These are phyloP conservation scores for Monosporozyma servazzii DNA, from an alignment of 805 yeast species.

Conservation along the genomic window DNA sequence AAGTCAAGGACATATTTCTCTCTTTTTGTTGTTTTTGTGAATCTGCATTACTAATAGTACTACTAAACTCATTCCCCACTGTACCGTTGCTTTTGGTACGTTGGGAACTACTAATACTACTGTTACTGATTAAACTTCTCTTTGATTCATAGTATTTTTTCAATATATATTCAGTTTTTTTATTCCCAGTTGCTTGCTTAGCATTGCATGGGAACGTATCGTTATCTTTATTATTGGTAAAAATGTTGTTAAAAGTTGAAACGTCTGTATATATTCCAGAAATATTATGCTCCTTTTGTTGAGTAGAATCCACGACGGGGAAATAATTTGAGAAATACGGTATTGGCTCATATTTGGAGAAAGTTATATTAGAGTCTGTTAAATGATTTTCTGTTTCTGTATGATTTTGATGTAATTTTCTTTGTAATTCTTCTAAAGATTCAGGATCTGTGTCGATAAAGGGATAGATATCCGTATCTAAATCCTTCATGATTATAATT, in stretches of 20 bases:
- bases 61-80: not conserved
- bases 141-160: conserved; percentile 1
- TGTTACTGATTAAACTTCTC: not conserved
- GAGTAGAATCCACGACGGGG: not conserved
- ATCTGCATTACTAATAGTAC: not conserved
- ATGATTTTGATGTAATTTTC: not conserved
- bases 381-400: not conserved
- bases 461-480: not conserved
- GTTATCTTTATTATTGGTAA: not conserved
- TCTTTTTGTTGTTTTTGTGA: conserved; percentile 3
- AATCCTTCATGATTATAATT: not conserved
- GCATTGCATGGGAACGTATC: not conserved
- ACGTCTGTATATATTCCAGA: not conserved
- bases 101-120: not conserved
- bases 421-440: not conserved
- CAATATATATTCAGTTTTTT: not conserved
- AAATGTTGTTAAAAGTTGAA: not conserved
- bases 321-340: conserved; percentile 2
- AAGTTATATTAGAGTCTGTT: not conserved
- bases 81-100: not conserved
- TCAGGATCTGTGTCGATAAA: not conserved
- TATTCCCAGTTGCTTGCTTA: not conserved
- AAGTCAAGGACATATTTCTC: not conserved
- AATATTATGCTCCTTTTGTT: not conserved
- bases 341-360: not conserved